Evolutionary conservation across 1,284 basidiomycete species (phyloP).

Genomic region (Tremellales sp.): DNA sequence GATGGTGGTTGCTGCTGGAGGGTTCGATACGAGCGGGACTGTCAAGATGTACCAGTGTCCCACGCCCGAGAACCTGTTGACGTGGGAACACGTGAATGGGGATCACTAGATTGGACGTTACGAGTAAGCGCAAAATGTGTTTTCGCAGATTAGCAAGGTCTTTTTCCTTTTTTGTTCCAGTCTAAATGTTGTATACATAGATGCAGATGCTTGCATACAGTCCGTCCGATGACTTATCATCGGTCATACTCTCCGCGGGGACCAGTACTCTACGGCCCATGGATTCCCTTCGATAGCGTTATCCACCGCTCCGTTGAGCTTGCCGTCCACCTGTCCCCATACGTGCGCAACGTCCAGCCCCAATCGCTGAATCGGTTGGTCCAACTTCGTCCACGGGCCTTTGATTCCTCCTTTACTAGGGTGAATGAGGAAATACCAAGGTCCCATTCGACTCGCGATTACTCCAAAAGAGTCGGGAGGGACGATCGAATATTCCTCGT

Average conservation of each 20-base stretch:
- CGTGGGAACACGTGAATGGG: neutral
- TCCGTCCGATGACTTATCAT: too few relatives aligned
- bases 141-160: neutral
- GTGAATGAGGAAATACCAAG: slow-evolving; percentile 73
- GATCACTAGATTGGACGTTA: too few relatives aligned
- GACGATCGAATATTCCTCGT: slow-evolving; percentile 14
- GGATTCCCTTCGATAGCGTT: neutral
- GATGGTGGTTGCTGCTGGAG: slow-evolving; percentile 46
- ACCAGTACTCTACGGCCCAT: neutral
- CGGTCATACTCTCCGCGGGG: neutral
- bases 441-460: slow-evolving; percentile 53
- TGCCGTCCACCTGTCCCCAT: slow-evolving; percentile 26
- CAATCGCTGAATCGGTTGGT: slow-evolving; percentile 48
- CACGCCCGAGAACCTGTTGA: slow-evolving; percentile 11
- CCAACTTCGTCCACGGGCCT: slow-evolving; percentile 70
- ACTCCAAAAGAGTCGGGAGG: slow-evolving; percentile 9
- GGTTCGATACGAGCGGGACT: slow-evolving; percentile 45
- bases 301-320: neutral
- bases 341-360: slow-evolving; percentile 53
- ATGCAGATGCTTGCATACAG: neutral
- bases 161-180: neutral
- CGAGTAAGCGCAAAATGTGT: neutral
- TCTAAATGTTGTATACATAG: neutral
- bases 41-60: slow-evolving; percentile 42
- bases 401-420: slow-evolving; percentile 61